A percentile compares a stretch with the other conserved stretches of the same genome.
Evolutionary conservation across 768 basidiomycete genomes (phyloP).

Genomic region (Flagelloscypha sp.): DNA sequence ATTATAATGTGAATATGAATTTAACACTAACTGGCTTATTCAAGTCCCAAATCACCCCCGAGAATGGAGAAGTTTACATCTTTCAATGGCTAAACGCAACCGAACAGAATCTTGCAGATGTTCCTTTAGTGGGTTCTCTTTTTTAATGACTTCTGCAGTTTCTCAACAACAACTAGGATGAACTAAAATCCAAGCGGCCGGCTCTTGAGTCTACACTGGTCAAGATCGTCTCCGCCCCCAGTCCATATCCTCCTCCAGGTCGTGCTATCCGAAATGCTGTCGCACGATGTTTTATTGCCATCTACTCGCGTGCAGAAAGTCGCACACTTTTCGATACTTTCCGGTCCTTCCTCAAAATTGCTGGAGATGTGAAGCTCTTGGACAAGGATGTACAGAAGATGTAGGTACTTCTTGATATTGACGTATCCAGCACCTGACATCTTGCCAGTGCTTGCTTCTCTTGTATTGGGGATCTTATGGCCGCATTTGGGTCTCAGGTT

Average conservation of each 20-base stretch:
- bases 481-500: constrained; percentile 74
- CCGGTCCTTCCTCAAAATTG: constrained; percentile 66
- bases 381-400: constrained; percentile 61
- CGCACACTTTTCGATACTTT: constrained; percentile 82
- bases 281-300: constrained; percentile 61
- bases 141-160: neutral
- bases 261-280: constrained; percentile 76
- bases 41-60: constrained; percentile 61
- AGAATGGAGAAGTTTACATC: constrained; percentile 74
- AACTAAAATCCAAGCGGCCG: constrained; percentile 56
- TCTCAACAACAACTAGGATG: constrained; percentile 36
- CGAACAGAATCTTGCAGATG: constrained; percentile 47
- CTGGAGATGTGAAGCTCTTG: constrained; percentile 57
- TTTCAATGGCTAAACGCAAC: constrained; percentile 75
- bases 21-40: constrained; percentile 5
- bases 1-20: neutral
- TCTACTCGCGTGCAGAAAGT: constrained; percentile 79
- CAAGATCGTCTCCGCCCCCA: constrained; percentile 56
- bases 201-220: constrained; percentile 56
- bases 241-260: constrained; percentile 75
- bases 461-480: constrained; percentile 86
- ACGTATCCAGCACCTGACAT: constrained; percentile 1
- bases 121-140: constrained; percentile 40
- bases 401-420: constrained; percentile 31
- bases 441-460: constrained; percentile 68